phyloP scores from a whole-genome alignment of 75 land plant genomes.

The Gnetum montanum region DNA sequence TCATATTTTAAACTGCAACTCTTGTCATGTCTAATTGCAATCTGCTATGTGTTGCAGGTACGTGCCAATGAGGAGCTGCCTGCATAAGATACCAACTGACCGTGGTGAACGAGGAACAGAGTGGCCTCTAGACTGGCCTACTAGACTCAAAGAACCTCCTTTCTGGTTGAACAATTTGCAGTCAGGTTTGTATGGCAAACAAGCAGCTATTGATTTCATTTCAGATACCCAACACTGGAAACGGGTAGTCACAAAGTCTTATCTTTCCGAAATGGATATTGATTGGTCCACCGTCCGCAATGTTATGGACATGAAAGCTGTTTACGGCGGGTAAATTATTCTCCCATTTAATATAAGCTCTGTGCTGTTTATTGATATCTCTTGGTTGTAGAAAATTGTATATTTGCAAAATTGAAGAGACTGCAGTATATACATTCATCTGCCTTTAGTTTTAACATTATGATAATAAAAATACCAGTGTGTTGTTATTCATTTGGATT shows the following conservation, averaged over 20 bases:
- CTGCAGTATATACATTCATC: not conserved
- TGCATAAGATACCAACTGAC: slow-evolving; percentile 49
- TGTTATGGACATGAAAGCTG: slow-evolving; percentile 88
- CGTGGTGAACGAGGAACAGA: slow-evolving; percentile 66
- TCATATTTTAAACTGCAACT: not conserved
- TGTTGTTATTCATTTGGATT: not conserved
- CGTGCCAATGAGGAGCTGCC: slow-evolving; percentile 51
- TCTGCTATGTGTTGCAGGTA: slow-evolving; percentile 34
- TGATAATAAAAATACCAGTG: not conserved
- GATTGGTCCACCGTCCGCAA: slow-evolving; percentile 65
- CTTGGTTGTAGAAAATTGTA: not conserved
- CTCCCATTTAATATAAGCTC: not conserved
- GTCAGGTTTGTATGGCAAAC: slow-evolving; percentile 56
- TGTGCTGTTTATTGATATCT: not conserved
- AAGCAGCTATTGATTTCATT: slow-evolving; percentile 42
- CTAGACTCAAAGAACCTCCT: slow-evolving; percentile 56
- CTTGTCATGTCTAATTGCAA: not conserved
- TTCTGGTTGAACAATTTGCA: slow-evolving; percentile 45
- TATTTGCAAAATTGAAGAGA: not conserved
- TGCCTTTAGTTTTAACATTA: not conserved
- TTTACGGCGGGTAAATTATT: slow-evolving; percentile 87
- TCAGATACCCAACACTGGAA: slow-evolving; percentile 68
- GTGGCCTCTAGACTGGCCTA: slow-evolving; percentile 89
- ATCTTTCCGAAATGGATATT: slow-evolving; percentile 58
- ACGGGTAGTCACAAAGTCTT: slow-evolving; percentile 50